Conservation (phyloP, 2,329 filamentous ascomycete genomes). For the Sclerotinia glacialis region DNA sequence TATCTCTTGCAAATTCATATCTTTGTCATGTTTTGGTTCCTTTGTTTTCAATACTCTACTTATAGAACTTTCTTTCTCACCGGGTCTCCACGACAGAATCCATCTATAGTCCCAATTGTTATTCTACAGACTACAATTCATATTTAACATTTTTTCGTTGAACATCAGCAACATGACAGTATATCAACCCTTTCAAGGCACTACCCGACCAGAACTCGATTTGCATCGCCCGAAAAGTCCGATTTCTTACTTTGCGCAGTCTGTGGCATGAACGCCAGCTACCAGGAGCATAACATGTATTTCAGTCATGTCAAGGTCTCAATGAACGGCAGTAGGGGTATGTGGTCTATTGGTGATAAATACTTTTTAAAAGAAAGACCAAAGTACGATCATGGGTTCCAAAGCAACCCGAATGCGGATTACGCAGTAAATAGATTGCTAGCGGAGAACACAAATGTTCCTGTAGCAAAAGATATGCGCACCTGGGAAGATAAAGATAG, state of each 20-base stretch:
- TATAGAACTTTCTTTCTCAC: neutral
- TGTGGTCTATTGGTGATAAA: neutral
- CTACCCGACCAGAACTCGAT: neutral
- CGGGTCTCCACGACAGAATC: too few species aligned
- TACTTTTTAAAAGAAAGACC: neutral
- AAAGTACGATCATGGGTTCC: fast-evolving
- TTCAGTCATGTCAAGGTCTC: constrained; percentile 8
- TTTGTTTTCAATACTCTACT: neutral
- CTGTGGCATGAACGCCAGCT: neutral
- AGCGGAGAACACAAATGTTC: neutral
- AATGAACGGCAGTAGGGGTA: neutral
- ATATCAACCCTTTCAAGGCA: neutral
- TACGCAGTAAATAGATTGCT: neutral
- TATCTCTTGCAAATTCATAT: too few species aligned
- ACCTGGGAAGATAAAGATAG: neutral
- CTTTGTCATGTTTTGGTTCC: neutral
- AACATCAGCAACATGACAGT: neutral
- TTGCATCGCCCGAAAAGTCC: neutral
- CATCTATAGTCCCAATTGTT: neutral
- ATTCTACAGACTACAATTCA: neutral
- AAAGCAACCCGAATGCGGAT: neutral
- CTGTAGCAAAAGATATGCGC: neutral
- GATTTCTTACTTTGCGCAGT: neutral
- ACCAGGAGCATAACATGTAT: neutral
- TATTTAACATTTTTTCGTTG: neutral